Percentiles rank a stretch among this genome's conserved stretches.
These are phyloP conservation scores for Skeletonema costatum DNA, from an alignment of 108 stramenopile genomes.

Conservation along the genomic window DNA sequence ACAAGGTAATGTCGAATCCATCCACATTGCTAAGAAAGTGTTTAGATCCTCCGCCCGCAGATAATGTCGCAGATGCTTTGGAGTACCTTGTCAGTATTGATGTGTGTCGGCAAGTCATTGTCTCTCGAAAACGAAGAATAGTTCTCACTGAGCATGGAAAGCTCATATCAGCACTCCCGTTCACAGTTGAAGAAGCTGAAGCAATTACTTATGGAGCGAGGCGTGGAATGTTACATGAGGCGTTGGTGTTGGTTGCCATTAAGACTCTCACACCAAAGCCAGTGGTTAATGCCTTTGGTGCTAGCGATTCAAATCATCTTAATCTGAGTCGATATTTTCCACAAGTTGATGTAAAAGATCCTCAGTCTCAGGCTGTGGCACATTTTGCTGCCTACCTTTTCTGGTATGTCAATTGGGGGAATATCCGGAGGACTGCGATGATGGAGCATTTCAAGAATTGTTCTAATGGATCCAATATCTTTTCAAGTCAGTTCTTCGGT, in stretches of 20 bases:
- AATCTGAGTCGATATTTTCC: constrained; percentile 35
- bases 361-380: constrained; percentile 36
- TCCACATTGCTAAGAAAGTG: constrained; percentile 26
- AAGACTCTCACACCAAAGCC: constrained; percentile 37
- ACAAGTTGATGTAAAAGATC: constrained; percentile 29
- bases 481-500: constrained; percentile 5
- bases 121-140: constrained; percentile 12
- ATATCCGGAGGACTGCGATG: constrained; percentile 17
- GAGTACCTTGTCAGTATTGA: constrained; percentile 43
- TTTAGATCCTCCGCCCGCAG: constrained; percentile 41
- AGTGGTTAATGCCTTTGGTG: constrained; percentile 47
- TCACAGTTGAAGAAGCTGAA: constrained; percentile 45
- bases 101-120: constrained; percentile 16
- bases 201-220: constrained; percentile 41
- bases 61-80: constrained; percentile 30
- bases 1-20: constrained; percentile 38
- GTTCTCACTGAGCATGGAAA: constrained; percentile 38
- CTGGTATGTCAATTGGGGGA: constrained; percentile 49
- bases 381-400: constrained; percentile 54
- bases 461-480: not conserved
- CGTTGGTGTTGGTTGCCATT: constrained; percentile 42
- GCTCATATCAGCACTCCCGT: constrained; percentile 47
- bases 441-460: constrained; percentile 20
- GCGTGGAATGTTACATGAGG: constrained; percentile 49
- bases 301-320: constrained; percentile 15